Percentiles rank a stretch among this genome's conserved stretches.
These are phyloP conservation scores for Tricholoma flavovirens DNA, from an alignment of 768 basidiomycete species.

Conservation along the genomic window DNA sequence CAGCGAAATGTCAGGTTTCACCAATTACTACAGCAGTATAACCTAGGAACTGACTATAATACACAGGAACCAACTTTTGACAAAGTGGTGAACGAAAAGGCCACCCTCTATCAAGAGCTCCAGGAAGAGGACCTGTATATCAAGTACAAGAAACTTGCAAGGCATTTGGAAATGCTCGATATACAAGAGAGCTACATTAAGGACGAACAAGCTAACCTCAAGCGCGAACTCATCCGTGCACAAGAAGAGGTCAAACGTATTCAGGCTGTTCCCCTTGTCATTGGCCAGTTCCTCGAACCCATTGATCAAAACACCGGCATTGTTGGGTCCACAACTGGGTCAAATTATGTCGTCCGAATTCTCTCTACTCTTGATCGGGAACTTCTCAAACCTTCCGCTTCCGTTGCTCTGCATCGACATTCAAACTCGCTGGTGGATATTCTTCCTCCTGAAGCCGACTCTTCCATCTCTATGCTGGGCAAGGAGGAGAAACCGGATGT, in stretches of 20 bases:
- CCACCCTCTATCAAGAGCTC: conserved; percentile 77
- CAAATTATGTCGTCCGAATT: conserved; percentile 97
- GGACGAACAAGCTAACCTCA: conserved; percentile 96
- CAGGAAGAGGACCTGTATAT: conserved; percentile 93
- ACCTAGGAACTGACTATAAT: conserved; percentile 3
- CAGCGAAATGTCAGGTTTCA: conserved; percentile 58
- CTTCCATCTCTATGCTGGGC: conserved; percentile 91
- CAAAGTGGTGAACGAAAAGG: conserved; percentile 83
- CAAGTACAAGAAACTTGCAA: conserved; percentile 94
- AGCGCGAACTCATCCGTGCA: conserved; percentile 95
- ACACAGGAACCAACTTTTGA: conserved; percentile 85
- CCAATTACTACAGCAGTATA: neutral
- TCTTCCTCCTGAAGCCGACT: conserved; percentile 96
- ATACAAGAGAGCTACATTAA: conserved; percentile 97
- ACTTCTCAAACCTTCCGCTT: conserved; percentile 92
- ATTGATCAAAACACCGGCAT: conserved; percentile 98
- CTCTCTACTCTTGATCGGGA: conserved; percentile 96
- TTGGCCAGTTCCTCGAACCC: conserved; percentile 98
- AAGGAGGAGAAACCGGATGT: conserved; percentile 95
- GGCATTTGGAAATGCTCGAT: conserved; percentile 92
- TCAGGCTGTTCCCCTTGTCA: conserved; percentile 96
- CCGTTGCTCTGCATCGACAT: conserved; percentile 97
- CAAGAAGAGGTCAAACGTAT: conserved; percentile 99
- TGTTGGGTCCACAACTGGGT: conserved; percentile 95
- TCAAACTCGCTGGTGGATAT: conserved; percentile 99